phyloP scores from a whole-genome alignment of 2,329 filamentous ascomycete genomes.

The Ploettnerulaceae sp. region DNA sequence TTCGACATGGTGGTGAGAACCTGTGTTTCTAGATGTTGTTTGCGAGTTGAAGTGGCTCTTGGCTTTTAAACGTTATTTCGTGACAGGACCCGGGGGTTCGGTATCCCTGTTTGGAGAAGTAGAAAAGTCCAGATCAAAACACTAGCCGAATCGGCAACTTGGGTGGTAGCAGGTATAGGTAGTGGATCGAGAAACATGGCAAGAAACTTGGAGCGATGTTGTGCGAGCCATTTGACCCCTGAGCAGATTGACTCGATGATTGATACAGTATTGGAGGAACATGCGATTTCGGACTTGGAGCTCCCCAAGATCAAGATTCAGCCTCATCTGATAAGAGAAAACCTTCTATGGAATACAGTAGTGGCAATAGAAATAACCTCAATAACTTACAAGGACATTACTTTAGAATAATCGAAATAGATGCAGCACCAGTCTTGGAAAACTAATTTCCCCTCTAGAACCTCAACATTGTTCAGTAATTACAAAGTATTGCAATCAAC shows the following conservation, averaged over 20 bases:
- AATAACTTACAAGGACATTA: no score
- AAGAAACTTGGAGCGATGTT: no score
- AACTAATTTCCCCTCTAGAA: not conserved
- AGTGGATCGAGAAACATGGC: no score
- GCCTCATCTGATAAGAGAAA: slow-evolving; percentile 20
- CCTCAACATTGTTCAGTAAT: not conserved
- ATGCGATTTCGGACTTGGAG: not conserved
- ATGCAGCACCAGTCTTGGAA: not conserved
- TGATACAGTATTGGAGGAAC: no score
- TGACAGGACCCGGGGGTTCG: not conserved
- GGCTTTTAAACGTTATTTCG: not conserved
- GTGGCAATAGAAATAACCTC: no score
- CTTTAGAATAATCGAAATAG: not conserved
- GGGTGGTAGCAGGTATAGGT: not conserved
- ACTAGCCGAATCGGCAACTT: not conserved
- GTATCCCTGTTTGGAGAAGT: slow-evolving; percentile 1
- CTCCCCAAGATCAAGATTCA: slow-evolving; percentile 11
- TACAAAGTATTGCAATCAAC: not conserved
- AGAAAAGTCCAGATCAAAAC: not conserved
- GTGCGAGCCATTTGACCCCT: no score
- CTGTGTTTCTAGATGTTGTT: not conserved
- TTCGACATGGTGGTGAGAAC: slow-evolving; percentile 39
- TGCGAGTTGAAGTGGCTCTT: not conserved
- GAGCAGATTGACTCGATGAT: no score
- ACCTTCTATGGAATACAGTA: no score